These are phyloP conservation scores for Cyberlindnera xylosilytica DNA, from an alignment of 805 yeast species.

Conservation along the genomic window DNA sequence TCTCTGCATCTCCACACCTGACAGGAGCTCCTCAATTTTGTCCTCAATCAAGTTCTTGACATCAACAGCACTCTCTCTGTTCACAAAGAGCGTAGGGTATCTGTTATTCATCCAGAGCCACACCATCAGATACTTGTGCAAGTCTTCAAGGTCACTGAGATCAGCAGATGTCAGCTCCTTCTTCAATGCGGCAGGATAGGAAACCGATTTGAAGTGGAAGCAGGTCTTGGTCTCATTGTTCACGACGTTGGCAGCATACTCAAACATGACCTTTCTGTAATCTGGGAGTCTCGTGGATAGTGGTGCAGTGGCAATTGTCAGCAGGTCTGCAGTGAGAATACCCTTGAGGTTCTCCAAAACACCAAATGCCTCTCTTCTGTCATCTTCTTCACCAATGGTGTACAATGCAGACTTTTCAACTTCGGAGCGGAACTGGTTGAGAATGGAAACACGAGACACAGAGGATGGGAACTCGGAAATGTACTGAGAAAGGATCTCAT, in stretches of 20 bases:
- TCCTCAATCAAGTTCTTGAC: conserved; percentile 66
- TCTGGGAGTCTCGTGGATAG: conserved; percentile 43
- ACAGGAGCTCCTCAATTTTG: conserved; percentile 37
- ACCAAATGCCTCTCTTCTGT: conserved; percentile 33
- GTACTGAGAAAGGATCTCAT: conserved; percentile 61
- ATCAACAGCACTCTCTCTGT: conserved; percentile 68
- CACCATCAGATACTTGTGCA: conserved; percentile 64
- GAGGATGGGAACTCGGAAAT: conserved; percentile 57
- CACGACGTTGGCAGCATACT: conserved; percentile 40
- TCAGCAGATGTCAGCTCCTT: conserved; percentile 3
- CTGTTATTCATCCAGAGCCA: conserved; percentile 87
- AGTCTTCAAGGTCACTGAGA: conserved; percentile 45
- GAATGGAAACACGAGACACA: conserved; percentile 43
- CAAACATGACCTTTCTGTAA: conserved; percentile 44
- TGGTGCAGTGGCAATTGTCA: conserved; percentile 62
- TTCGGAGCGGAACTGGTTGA: conserved; percentile 44
- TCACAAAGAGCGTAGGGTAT: conserved; percentile 79
- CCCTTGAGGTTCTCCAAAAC: conserved; percentile 41
- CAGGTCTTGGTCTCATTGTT: conserved; percentile 48
- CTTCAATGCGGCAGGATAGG: conserved; percentile 6
- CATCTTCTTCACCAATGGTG: conserved; percentile 36
- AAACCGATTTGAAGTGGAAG: conserved; percentile 42
- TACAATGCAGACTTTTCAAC: conserved; percentile 30
- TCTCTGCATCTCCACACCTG: conserved; percentile 11
- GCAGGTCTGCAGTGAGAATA: conserved; percentile 53